Evolutionary conservation across 192 early-diverging fungal species (phyloP), one percentile per base, ranked within the genome.

Genomic region (Neocallimastix lanati): DNA sequence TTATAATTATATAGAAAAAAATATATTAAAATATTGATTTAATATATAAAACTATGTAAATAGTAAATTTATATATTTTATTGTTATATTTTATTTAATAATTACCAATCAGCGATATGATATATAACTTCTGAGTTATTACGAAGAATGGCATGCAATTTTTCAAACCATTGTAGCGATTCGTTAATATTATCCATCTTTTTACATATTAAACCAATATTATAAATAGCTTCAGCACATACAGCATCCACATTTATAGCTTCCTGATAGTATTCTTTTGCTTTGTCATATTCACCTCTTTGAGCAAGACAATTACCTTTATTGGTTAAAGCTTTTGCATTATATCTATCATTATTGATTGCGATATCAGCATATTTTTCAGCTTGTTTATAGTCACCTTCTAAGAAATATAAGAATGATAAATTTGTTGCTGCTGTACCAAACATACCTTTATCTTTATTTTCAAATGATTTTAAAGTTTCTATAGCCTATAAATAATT

Each of bases 51-150:
- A n/a, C n/a, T n/a, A n/a, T n/a, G n/a, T n/a, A n/a, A n/a, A n/a
- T n/a, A n/a, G n/a, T n/a, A n/a, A n/a, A n/a, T n/a, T n/a, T n/a
- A n/a, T n/a, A n/a, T n/a, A n/a, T n/a, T n/a, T n/a, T n/a, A n/a
- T n/a, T n/a, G n/a, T n/a, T n/a, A n/a, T n/a, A n/a, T n/a, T n/a
- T n/a, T n/a, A n/a, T n/a, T n/a, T n/a, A n/a, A n/a, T n/a, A n/a
- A n/a, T n/a, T 67, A 90, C 88, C 87, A 86, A 77, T 90, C 89
- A n/a, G 87, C 89, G 79, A 90, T 87, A 77, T 90, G 88, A 78
- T 76, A 88, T 29, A 90, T 89, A 29, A 89, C 88, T 82, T 90
- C 89, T 21, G 85, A 82, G 67, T 85, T 88, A 78, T 84, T 86
- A 50, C 89, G 82, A 28, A 90, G 77, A 29, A 90, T 88, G 4